These are phyloP conservation scores for Talaromyces funiculosus DNA, from an alignment of 2,329 filamentous ascomycete species.

Conservation along the genomic window DNA sequence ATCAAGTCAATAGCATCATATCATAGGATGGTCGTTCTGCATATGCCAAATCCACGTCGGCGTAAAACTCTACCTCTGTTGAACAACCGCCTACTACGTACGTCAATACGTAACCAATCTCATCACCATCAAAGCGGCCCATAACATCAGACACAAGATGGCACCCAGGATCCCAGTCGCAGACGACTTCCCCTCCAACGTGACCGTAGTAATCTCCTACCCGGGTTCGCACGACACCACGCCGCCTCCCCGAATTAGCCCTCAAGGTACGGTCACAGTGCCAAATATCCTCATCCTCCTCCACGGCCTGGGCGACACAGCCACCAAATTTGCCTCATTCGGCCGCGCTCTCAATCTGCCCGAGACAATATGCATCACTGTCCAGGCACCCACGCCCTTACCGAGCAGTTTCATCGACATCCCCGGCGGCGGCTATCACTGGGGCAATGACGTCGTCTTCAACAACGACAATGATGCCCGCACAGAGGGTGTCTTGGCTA, in stretches of 20 bases:
- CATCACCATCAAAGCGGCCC: not conserved
- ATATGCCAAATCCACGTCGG: not conserved
- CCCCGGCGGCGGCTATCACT: slow-evolving; percentile 51
- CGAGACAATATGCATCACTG: slow-evolving; percentile 67
- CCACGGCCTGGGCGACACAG: slow-evolving; percentile 76
- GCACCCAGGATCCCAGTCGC: slow-evolving; percentile 33
- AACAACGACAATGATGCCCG: slow-evolving; percentile 35
- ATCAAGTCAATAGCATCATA: not conserved
- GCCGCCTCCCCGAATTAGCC: slow-evolving; percentile 33
- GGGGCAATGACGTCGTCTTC: slow-evolving; percentile 61
- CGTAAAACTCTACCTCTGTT: not conserved
- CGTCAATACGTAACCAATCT: not conserved
- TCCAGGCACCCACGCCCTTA: slow-evolving; percentile 65
- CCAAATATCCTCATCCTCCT: slow-evolving; percentile 75
- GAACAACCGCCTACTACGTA: not conserved
- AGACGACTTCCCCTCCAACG: slow-evolving; percentile 43
- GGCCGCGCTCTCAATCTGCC: slow-evolving; percentile 65
- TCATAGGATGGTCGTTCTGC: not conserved
- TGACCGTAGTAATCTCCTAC: slow-evolving; percentile 36
- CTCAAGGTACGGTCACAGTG: slow-evolving; percentile 32
- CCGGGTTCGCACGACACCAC: slow-evolving; percentile 35
- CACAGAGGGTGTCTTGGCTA: slow-evolving; percentile 50
- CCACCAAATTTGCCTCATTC: slow-evolving; percentile 62
- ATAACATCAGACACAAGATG: slow-evolving; percentile 22
- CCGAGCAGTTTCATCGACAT: slow-evolving; percentile 58